Evolutionary conservation across 169 alveolate genomes (phyloP).

Genomic region (Sarcocystis neurona): DNA sequence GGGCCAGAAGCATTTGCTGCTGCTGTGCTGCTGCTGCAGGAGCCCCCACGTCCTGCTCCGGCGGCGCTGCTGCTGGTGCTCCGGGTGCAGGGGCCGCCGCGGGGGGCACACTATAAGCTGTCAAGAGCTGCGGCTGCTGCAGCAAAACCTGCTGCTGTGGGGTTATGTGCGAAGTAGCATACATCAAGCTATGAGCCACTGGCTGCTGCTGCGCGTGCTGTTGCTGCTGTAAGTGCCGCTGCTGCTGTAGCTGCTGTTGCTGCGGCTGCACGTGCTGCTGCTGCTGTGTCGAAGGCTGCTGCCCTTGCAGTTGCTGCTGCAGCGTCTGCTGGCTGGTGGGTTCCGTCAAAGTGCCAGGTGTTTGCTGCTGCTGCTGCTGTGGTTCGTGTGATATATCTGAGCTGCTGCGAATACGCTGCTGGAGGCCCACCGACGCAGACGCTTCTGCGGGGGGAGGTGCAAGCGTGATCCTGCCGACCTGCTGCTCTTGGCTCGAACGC

Average conservation of each 20-base stretch:
- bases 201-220: background rate
- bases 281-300: background rate
- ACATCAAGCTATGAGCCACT: background rate
- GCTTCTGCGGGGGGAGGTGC: no score
- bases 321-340: slow-evolving; percentile 3
- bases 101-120: background rate
- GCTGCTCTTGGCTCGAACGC: no score
- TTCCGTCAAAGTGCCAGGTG: no score
- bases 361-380: slow-evolving; percentile 3
- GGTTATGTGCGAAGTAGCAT: no score
- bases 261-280: slow-evolving; percentile 16
- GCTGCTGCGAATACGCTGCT: no score
- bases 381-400: no score
- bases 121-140: background rate
- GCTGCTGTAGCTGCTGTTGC: slow-evolving; percentile 11
- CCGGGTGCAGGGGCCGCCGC: background rate
- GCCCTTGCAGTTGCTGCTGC: slow-evolving; percentile 2
- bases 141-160: background rate
- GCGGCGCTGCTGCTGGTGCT: background rate
- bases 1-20: background rate
- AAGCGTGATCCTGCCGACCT: no score
- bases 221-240: background rate
- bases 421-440: no score
- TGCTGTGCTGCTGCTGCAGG: background rate
- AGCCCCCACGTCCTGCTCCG: background rate